phyloP scores from a whole-genome alignment of 2,329 filamentous ascomycete genomes.

The Exophiala viscosa region DNA sequence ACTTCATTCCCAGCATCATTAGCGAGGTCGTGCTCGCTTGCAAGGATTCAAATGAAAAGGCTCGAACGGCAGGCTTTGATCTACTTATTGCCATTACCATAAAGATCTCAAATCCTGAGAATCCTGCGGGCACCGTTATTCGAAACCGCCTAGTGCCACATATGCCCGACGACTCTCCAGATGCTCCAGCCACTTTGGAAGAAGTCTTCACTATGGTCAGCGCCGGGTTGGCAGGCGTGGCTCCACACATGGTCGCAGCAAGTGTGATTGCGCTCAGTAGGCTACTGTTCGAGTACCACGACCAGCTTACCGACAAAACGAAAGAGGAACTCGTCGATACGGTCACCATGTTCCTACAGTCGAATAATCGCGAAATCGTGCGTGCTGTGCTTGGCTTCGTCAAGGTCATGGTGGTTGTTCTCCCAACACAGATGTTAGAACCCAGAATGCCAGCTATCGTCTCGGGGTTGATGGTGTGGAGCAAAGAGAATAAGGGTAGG shows the following conservation, averaged over 20 bases:
- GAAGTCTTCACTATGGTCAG: slow-evolving; percentile 99
- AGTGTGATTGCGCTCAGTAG: slow-evolving; percentile 92
- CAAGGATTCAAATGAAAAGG: slow-evolving; percentile 97
- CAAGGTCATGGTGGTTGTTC: slow-evolving; percentile 86
- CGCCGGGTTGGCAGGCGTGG: slow-evolving; percentile 85
- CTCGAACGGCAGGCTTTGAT: slow-evolving; percentile 83
- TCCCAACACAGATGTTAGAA: slow-evolving; percentile 71
- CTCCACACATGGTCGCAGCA: slow-evolving; percentile 95
- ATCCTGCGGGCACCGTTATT: slow-evolving; percentile 64
- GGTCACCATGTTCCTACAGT: slow-evolving; percentile 92
- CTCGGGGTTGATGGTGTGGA: slow-evolving; percentile 91
- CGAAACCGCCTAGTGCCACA: slow-evolving; percentile 81
- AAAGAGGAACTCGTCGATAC: slow-evolving; percentile 84
- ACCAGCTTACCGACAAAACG: slow-evolving; percentile 63
- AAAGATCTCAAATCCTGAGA: slow-evolving; percentile 66
- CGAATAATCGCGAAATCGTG: slow-evolving; percentile 95
- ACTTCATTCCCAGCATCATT: slow-evolving; percentile 88
- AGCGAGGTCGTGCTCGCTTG: slow-evolving; percentile 94
- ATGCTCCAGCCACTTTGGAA: slow-evolving; percentile 76
- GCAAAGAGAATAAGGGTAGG: slow-evolving; percentile 95
- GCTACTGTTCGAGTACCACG: slow-evolving; percentile 88
- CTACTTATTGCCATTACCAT: slow-evolving; percentile 84
- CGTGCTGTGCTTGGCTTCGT: slow-evolving; percentile 92
- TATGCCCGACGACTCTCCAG: slow-evolving; percentile 76
- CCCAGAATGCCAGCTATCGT: slow-evolving; percentile 73